These are phyloP conservation scores for Corymbia maculata DNA, from an alignment of 345 rosid species.

Conservation along the genomic window DNA sequence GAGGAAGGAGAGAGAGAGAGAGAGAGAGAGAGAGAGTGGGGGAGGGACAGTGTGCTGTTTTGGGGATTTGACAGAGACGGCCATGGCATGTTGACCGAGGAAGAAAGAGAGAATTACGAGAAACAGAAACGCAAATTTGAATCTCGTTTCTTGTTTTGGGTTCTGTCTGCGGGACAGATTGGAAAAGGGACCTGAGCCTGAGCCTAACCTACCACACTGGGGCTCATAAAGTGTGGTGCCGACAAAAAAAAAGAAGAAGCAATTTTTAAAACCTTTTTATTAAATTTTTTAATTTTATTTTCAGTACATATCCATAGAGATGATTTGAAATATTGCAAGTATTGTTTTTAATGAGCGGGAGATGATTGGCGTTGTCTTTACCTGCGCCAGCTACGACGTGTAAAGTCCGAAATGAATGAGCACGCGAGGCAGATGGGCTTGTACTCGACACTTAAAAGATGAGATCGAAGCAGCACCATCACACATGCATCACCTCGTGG, in stretches of 20 bases:
- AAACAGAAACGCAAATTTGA: neutral
- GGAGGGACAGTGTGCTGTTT: neutral
- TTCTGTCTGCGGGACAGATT: neutral
- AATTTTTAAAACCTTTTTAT: neutral
- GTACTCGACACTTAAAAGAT: neutral
- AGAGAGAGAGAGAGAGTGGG: neutral
- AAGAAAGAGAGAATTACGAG: neutral
- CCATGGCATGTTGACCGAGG: neutral
- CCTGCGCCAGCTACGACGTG: fast-evolving
- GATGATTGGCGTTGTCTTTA: neutral
- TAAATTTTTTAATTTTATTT: neutral
- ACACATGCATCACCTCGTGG: neutral
- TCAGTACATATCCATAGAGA: neutral
- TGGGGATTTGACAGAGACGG: neutral
- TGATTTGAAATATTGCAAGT: neutral
- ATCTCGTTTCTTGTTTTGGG: neutral
- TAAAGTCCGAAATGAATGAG: neutral
- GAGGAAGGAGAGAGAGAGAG: neutral
- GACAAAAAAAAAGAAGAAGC: too few species aligned
- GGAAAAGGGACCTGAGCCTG: neutral
- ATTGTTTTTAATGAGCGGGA: neutral
- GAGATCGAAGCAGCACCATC: neutral
- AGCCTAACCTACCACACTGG: neutral
- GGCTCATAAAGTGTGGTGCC: neutral
- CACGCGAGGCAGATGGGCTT: neutral